A percentile compares a stretch with the other conserved stretches of the same genome.
Conservation (phyloP, 257 asterid species). For the Solanum chiquidenum region DNA sequence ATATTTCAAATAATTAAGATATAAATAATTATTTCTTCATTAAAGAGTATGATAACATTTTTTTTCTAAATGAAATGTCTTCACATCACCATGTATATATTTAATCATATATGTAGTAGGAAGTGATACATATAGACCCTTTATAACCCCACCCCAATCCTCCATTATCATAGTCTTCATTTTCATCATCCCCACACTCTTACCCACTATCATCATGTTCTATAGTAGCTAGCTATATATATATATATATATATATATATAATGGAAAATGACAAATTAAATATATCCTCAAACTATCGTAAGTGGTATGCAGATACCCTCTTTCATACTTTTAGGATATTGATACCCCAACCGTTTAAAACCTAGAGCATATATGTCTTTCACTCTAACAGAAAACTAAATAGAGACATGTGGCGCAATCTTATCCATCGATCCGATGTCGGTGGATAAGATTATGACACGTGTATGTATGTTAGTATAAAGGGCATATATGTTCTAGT, state of each 20-base stretch:
- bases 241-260: too few relatives aligned
- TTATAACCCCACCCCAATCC: neutral
- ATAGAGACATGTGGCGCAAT: too few relatives aligned
- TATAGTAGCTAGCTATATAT: too few relatives aligned
- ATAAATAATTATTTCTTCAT: neutral
- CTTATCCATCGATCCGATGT: too few relatives aligned
- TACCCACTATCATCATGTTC: neutral
- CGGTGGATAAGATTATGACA: too few relatives aligned
- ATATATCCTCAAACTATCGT: too few relatives aligned
- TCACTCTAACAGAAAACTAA: too few relatives aligned
- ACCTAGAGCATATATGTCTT: accelerated
- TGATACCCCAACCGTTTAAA: accelerated
- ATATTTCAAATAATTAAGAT: neutral
- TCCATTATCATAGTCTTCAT: neutral
- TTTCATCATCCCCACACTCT: neutral
- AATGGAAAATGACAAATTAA: too few relatives aligned
- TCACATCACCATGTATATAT: too few relatives aligned
- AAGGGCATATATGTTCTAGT: too few relatives aligned
- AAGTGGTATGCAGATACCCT: accelerated
- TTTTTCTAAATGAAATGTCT: too few relatives aligned
- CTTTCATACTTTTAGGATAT: too few relatives aligned
- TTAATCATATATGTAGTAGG: neutral
- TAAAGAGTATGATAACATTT: neutral
- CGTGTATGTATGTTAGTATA: accelerated
- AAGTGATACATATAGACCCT: neutral